Base-by-base conservation (phyloP, 2,329 filamentous ascomycete genomes). In the Pestalotiopsis sp. region DNA sequence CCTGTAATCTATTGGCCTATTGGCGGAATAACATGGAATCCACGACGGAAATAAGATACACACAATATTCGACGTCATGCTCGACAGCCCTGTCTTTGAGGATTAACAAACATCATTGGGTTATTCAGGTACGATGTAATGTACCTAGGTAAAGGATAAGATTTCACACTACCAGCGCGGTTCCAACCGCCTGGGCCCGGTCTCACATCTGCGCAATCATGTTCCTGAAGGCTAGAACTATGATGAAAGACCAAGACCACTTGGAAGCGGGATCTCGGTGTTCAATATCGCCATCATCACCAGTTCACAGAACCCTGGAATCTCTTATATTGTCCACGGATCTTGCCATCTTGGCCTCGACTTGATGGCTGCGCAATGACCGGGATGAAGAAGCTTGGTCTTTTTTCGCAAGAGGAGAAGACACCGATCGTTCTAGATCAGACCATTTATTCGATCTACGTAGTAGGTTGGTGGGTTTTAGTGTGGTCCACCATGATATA, bases 371-470 rank as follows among this genome's bases (percentile, higher is more conserved):
- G 59, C 31, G 59, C 59, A 39, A 36, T 20, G 31, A 62, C 59
- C 25, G 17, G 27, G 59, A 20, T 38, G 2, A 13, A 62, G 31
- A 62, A 39, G 59, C 27, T 62, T 62, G 36, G 59, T 38, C 31
- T 41, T 11, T 41, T 45, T n/a, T 52, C 45, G 45, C 14, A 52
- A 9, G 20, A n/a, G 45, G 17, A 39, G 12, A 36, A 36, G n/a
- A 39, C 12, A 20, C 5, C n/a, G 31, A 36, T 41, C 27, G 59
- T 62, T 62, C 59, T 62, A 62, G 59, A 62, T 62, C 59, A 62
- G 59, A 62, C 59, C 25, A 38, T 39, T 62, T 5, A 41, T 39
- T 62, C 59, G 5, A 62, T 62, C 17, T 27, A 23, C 20, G 20
- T 23, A 23, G 20, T 23, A 9, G 20, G 56, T 27, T 17, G 5